Evolutionary conservation across 352 stramenopile species (phyloP).

Genomic region (Globisporangium cederbergense): DNA sequence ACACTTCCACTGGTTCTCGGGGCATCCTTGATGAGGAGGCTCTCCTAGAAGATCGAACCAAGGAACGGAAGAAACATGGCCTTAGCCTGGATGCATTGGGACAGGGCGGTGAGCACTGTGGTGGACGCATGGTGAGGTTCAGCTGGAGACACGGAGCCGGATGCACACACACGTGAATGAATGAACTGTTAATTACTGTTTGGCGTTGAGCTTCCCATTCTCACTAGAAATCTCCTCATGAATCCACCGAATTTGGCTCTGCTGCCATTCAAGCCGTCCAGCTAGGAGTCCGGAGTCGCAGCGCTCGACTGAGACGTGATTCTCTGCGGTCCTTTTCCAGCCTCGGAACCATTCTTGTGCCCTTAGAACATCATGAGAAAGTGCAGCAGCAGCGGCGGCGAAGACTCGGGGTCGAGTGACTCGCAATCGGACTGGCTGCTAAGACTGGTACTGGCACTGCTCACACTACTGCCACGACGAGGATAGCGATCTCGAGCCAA

Average conservation of each 20-base stretch:
- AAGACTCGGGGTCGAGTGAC: background rate
- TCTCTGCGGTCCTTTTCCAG: no score
- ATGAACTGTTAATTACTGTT: no score
- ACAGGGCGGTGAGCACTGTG: no score
- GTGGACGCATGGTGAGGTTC: background rate
- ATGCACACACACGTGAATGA: background rate
- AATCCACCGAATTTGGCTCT: background rate
- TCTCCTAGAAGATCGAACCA: background rate
- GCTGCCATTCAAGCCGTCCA: background rate
- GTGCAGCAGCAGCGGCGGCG: conserved; percentile 14
- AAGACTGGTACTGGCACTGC: background rate
- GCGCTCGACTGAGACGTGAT: no score
- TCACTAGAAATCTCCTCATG: no score
- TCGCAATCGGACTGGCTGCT: background rate
- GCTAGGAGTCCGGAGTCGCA: background rate
- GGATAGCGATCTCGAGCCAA: background rate
- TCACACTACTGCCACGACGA: background rate
- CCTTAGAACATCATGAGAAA: conserved; percentile 16
- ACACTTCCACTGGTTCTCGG: background rate
- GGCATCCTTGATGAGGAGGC: background rate
- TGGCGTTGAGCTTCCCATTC: no score
- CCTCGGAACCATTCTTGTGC: no score
- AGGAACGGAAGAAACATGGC: background rate
- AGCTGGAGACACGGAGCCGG: background rate
- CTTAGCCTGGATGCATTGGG: background rate